Conservation (phyloP, 2,329 filamentous ascomycete genomes). For the Colletotrichum coccodes region DNA sequence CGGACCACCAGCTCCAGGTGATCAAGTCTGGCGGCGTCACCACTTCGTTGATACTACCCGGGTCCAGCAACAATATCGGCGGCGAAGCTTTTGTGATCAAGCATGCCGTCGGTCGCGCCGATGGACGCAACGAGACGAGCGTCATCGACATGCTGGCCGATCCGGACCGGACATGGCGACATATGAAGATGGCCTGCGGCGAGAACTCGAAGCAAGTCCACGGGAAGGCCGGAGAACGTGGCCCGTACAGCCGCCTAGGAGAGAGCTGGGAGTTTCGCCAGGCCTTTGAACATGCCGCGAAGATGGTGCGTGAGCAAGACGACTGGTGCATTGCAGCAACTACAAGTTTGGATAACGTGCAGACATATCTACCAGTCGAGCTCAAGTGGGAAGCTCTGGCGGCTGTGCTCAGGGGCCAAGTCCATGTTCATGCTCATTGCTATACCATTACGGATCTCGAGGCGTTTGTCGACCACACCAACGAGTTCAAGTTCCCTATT, state of each 20-base stretch:
- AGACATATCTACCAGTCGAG: slow-evolving; percentile 68
- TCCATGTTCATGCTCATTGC: slow-evolving; percentile 77
- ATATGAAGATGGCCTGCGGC: slow-evolving; percentile 82
- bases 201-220: slow-evolving; percentile 75
- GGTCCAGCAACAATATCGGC: slow-evolving; percentile 77
- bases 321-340: slow-evolving; percentile 74
- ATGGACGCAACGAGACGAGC: slow-evolving; percentile 71
- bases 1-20: slow-evolving; percentile 72
- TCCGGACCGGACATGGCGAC: slow-evolving; percentile 72
- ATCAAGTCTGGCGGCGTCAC: slow-evolving; percentile 80
- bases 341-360: slow-evolving; percentile 59
- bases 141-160: slow-evolving; percentile 73
- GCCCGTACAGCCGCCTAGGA: slow-evolving; percentile 70
- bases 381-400: slow-evolving; percentile 71
- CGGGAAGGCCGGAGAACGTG: slow-evolving; percentile 62
- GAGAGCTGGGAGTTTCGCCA: slow-evolving; percentile 77
- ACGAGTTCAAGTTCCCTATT: slow-evolving; percentile 76
- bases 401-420: slow-evolving; percentile 73
- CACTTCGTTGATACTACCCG: slow-evolving; percentile 73
- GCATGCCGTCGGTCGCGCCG: slow-evolving; percentile 68
- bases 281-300: slow-evolving; percentile 71
- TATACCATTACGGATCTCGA: slow-evolving; percentile 77
- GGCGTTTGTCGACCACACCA: slow-evolving; percentile 75
- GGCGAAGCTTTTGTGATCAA: slow-evolving; percentile 78
- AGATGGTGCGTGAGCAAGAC: slow-evolving; percentile 68